A percentile compares a stretch with the other conserved stretches of the same genome.
Conservation (phyloP, 192 early-diverging fungal species). For the Entomortierella parvispora region DNA sequence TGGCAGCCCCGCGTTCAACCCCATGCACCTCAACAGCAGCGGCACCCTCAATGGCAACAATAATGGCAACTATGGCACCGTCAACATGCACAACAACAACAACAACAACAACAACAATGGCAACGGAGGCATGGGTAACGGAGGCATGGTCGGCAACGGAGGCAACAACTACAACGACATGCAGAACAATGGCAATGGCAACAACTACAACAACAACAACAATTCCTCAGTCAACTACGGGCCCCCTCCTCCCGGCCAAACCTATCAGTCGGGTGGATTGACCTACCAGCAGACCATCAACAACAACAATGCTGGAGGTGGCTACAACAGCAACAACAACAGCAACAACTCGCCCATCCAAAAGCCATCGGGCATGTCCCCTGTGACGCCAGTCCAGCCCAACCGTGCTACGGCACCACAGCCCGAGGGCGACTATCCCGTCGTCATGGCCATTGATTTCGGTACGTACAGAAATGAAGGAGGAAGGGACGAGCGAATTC, state of each 20-base stretch:
- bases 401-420: slow-evolving; percentile 26
- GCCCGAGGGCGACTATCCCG: slow-evolving; percentile 47
- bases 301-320: no score
- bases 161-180: not conserved
- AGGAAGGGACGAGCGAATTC: no score
- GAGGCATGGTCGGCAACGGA: not conserved
- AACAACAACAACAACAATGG: slow-evolving; percentile 9
- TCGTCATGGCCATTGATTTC: slow-evolving; percentile 57
- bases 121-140: not conserved
- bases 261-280: slow-evolving; percentile 23
- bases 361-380: slow-evolving; percentile 7
- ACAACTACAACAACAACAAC: slow-evolving; percentile 9
- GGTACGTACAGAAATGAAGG: slow-evolving; percentile 27
- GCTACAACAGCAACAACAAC: slow-evolving; percentile 1
- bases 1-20: slow-evolving; percentile 5
- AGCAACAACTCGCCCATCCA: not conserved
- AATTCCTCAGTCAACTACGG: not conserved
- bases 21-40: not conserved
- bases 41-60: not conserved
- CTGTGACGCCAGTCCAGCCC: slow-evolving; percentile 6
- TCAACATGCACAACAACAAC: not conserved
- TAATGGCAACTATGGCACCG: not conserved
- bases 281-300: slow-evolving; percentile 40
- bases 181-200: slow-evolving; percentile 1
- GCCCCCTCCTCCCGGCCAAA: slow-evolving; percentile 15